Conservation (phyloP, 73 alveolate species). For the Paramecium sexaurelia region DNA sequence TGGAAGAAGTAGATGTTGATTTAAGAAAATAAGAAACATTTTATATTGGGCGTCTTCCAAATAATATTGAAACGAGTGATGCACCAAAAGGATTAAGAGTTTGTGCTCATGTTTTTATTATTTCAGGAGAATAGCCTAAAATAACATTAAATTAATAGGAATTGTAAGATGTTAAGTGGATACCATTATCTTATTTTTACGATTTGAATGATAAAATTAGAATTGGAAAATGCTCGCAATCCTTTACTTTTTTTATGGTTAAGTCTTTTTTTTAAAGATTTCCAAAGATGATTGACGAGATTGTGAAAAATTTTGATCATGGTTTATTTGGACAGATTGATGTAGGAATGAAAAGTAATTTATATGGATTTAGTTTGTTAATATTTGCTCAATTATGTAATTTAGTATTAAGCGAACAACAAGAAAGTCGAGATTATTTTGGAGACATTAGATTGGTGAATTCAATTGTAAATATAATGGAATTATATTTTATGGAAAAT, state of each 20-base stretch:
- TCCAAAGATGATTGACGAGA: neutral
- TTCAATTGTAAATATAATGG: neutral
- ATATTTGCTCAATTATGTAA: neutral
- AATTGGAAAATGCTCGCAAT: neutral
- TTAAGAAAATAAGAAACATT: neutral
- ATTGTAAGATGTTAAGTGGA: neutral
- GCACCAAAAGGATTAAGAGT: neutral
- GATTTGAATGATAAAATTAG: neutral
- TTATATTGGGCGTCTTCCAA: constrained; percentile 22
- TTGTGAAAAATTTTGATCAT: neutral
- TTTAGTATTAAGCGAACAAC: neutral
- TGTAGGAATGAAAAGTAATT: constrained; percentile 2
- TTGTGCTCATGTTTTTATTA: neutral
- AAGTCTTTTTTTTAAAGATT: neutral
- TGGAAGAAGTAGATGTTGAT: constrained; percentile 66
- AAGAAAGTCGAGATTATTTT: neutral
- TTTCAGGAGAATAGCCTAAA: neutral
- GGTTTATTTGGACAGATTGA: neutral
- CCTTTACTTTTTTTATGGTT: neutral
- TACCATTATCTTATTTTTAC: neutral
- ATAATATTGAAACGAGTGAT: neutral
- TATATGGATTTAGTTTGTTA: constrained; percentile 12
- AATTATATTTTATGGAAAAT: neutral
- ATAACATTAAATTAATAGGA: neutral
- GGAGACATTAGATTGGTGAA: neutral